These are phyloP conservation scores for Ascochyta fabae DNA, from an alignment of 2,329 filamentous ascomycete species.

Conservation along the genomic window DNA sequence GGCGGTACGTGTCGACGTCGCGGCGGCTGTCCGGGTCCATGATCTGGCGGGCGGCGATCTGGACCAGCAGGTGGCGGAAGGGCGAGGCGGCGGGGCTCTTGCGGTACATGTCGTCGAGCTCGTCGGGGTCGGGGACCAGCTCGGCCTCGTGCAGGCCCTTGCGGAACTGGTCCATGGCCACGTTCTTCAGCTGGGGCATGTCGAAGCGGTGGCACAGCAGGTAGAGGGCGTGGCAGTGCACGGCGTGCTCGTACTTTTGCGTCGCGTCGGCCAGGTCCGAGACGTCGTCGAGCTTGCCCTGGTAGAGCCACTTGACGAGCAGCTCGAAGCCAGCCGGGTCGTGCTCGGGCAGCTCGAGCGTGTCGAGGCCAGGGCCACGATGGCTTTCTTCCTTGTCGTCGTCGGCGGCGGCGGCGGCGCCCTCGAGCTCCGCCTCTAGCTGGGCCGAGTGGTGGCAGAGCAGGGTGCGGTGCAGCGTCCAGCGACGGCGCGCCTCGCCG, in stretches of 20 bases:
- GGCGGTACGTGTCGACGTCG: slow-evolving; percentile 57
- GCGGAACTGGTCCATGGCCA: slow-evolving; percentile 62
- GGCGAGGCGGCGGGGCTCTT: slow-evolving; percentile 53
- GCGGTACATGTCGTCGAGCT: slow-evolving; percentile 62
- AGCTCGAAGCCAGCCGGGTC: slow-evolving; percentile 61
- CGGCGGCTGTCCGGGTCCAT: slow-evolving; percentile 61
- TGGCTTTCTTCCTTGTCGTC: too few relatives aligned
- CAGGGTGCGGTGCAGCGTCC: slow-evolving; percentile 60
- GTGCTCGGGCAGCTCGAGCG: slow-evolving; percentile 56
- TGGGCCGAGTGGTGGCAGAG: slow-evolving; percentile 60
- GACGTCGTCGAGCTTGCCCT: slow-evolving; percentile 60
- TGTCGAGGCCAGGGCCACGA: slow-evolving; percentile 29
- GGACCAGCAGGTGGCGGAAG: slow-evolving; percentile 58
- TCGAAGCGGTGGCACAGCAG: slow-evolving; percentile 60
- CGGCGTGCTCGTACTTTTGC: slow-evolving; percentile 62
- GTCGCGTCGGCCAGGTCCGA: slow-evolving; percentile 53
- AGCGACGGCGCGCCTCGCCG: slow-evolving; percentile 55
- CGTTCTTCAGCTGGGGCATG: slow-evolving; percentile 58
- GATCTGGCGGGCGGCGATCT: slow-evolving; percentile 63
- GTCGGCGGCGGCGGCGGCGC: slow-evolving; percentile 8
- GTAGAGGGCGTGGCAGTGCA: slow-evolving; percentile 61
- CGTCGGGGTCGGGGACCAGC: slow-evolving; percentile 61
- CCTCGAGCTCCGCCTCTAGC: slow-evolving; percentile 49
- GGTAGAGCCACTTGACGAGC: slow-evolving; percentile 64
- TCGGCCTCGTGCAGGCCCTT: slow-evolving; percentile 57